Conservation (phyloP, 225 moss, liverwort and hornwort species). For the Climacium dendroides region DNA sequence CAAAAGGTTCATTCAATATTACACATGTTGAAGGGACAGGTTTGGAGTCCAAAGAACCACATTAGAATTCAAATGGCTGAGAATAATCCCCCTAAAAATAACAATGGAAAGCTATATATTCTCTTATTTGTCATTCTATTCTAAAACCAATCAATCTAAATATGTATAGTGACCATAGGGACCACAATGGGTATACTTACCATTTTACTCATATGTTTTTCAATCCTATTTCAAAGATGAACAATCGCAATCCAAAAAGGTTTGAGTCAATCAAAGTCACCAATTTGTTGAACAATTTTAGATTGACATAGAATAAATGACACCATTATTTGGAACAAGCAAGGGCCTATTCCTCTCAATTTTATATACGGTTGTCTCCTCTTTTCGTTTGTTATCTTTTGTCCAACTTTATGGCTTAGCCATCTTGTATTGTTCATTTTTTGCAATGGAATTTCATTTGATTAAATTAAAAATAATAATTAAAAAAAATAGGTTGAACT, state of each 20-base stretch:
- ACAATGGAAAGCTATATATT: neutral
- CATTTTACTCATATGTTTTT: neutral
- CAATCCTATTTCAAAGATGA: neutral
- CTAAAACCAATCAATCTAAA: neutral
- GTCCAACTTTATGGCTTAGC: too few relatives aligned
- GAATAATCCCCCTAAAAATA: neutral
- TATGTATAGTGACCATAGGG: neutral
- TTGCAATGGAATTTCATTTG: too few relatives aligned
- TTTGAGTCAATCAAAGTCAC: neutral
- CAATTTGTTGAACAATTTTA: neutral
- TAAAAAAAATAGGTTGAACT: too few relatives aligned
- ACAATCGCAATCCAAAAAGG: neutral
- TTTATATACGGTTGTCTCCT: too few relatives aligned
- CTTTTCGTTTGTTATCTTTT: too few relatives aligned
- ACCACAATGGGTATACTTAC: neutral
- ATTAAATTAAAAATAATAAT: too few relatives aligned
- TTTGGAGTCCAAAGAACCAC: neutral
- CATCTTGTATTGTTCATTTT: too few relatives aligned
- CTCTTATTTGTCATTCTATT: neutral
- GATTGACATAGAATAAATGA: too few relatives aligned
- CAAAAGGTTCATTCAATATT: neutral
- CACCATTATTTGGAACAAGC: too few relatives aligned
- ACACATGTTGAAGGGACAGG: fast-evolving
- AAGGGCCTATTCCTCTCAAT: too few relatives aligned
- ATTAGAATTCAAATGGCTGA: neutral